Evolutionary conservation across 75 land plant genomes (phyloP), one percentile per base, ranked within the genome.

Genomic region (Cunninghamia lanceolata): DNA sequence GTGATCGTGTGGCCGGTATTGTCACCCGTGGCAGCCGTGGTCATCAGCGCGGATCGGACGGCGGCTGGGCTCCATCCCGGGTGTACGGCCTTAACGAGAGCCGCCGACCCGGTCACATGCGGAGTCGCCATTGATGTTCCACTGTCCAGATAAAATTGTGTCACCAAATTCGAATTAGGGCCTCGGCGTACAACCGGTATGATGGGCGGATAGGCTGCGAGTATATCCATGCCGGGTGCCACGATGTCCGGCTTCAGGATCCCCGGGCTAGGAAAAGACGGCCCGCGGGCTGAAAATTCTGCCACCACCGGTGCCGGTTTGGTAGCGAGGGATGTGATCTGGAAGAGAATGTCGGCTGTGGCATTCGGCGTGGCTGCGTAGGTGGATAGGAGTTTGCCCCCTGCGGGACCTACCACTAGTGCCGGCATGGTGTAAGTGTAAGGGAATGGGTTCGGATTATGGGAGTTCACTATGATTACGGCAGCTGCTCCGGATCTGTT

Each of bases 101-200:
- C 98, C 1, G 92, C 94, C 0, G 91, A 84, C 15, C 96, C 96
- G 14, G 89, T 84, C 3, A 83, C 93, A 77, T 95, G 97, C 0
- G 97, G 97, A 54, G 94, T 93, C 1, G 97, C 85, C 97, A 95
- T 95, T 19, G 94, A 94, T 0, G 97, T 89, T 2, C 97, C 97
- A 0, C 19, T 16, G 25, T 54, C 46, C 92, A 93, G 0, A 89
- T 68, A 40, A 93, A 82, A 76, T 86, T 89, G 84, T 35, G 52
- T 17, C 43, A 32, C 35, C 34, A n/a, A 21, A 35, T 70, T 0
- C 21, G 21, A 52, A 42, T 86, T 82, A 38, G 28, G 30, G 21
- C 19, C 46, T 71, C 28, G 87, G 68, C 54, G 47, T 90, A 3
- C 89, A 2, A 82, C 81, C 10, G 74, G 3, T 0, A 9, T 1